Evolutionary conservation across 371 early-diverging fungal genomes (phyloP).

Genomic region (Syncephalastrum sp.): DNA sequence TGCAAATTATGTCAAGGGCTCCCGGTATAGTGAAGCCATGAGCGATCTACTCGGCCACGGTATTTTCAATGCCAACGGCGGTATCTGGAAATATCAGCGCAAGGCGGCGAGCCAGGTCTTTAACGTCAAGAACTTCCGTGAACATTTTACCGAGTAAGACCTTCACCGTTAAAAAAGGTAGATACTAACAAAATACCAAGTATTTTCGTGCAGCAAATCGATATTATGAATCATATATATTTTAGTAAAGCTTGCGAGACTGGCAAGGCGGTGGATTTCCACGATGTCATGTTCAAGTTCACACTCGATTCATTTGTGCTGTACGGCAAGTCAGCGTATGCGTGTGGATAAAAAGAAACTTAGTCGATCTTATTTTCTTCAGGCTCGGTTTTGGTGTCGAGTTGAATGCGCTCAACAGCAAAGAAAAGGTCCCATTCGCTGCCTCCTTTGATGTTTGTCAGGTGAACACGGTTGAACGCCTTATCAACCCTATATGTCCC

Average conservation of each 20-base stretch:
- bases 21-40: constrained; percentile 13
- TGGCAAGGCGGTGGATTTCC: constrained; percentile 34
- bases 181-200: constrained; percentile 9
- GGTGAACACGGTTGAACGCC: constrained; percentile 21
- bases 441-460: constrained; percentile 53
- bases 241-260: constrained; percentile 25
- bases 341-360: too few species aligned
- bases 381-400: constrained; percentile 46
- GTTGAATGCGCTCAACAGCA: constrained; percentile 20
- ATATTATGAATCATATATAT: constrained; percentile 20
- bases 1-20: constrained; percentile 24
- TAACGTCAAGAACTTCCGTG: constrained; percentile 48
- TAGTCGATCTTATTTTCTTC: neutral
- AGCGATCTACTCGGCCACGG: constrained; percentile 23
- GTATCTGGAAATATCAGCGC: constrained; percentile 22
- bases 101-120: constrained; percentile 48
- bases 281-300: constrained; percentile 47
- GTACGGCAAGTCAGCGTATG: constrained; percentile 24
- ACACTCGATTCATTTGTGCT: constrained; percentile 57
- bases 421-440: constrained; percentile 47
- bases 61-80: constrained; percentile 33
- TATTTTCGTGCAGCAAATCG: constrained; percentile 51
- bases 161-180: neutral
- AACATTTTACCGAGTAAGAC: constrained; percentile 36
- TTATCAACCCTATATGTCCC: constrained; percentile 37